A percentile compares a stretch with the other conserved stretches of the same genome.
Conservation (phyloP, 2,329 filamentous ascomycete genomes). For the Neophaeococcomyces mojaviensis region DNA sequence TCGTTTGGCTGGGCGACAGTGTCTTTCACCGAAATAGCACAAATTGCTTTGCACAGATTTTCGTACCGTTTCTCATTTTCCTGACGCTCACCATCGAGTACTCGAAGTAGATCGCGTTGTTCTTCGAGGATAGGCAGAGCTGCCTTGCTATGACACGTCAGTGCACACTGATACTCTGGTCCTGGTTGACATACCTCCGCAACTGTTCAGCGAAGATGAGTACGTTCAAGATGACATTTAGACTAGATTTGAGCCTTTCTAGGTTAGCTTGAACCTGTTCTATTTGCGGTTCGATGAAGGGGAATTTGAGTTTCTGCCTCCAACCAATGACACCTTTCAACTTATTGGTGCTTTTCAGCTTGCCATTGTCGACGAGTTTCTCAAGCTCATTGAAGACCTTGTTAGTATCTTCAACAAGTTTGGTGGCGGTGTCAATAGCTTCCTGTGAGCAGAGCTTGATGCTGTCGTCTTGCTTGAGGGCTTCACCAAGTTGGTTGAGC, state of each 20-base stretch:
- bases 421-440: slow-evolving; percentile 17
- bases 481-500: slow-evolving; percentile 24
- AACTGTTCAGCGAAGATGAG: slow-evolving; percentile 27
- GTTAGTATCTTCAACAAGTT: slow-evolving; percentile 22
- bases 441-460: slow-evolving; percentile 19
- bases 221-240: slow-evolving; percentile 27
- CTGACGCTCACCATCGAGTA: slow-evolving; percentile 31
- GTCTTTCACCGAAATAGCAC: too few relatives aligned
- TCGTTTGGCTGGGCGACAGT: too few relatives aligned
- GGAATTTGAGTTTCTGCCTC: slow-evolving; percentile 17
- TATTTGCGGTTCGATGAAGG: slow-evolving; percentile 22
- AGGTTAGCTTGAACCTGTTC: slow-evolving; percentile 25
- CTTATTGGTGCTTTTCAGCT: background rate
- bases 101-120: slow-evolving; percentile 36
- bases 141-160: background rate
- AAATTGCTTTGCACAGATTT: background rate
- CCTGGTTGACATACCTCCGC: slow-evolving; percentile 6
- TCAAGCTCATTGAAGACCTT: slow-evolving; percentile 24
- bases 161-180: background rate
- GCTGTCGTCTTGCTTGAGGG: slow-evolving; percentile 23
- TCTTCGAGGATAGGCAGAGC: slow-evolving; percentile 12
- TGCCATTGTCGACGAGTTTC: slow-evolving; percentile 11
- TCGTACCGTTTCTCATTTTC: background rate
- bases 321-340: slow-evolving; percentile 2
- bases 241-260: slow-evolving; percentile 26